phyloP scores from a whole-genome alignment of 1,139 yeast species.

The Taiozyma sp. region DNA sequence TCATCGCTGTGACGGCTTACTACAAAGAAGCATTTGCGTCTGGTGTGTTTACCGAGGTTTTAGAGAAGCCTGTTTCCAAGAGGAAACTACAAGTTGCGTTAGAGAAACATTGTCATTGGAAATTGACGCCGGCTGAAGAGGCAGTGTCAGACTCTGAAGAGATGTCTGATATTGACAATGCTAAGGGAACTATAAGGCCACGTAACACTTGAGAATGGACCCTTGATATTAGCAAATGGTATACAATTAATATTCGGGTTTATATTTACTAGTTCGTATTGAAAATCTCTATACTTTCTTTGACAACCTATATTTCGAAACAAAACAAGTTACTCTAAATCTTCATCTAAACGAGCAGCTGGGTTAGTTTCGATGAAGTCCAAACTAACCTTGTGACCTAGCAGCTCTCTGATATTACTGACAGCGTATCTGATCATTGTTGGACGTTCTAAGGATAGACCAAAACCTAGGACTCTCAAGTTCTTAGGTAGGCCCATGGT shows the following conservation, averaged over 20 bases:
- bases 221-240: not conserved
- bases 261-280: not conserved
- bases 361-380: slow-evolving; percentile 95
- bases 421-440: slow-evolving; percentile 98
- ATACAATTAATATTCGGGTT: not conserved
- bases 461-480: slow-evolving; percentile 96
- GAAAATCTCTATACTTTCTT: not conserved
- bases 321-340: slow-evolving; percentile 17
- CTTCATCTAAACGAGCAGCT: slow-evolving; percentile 93
- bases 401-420: slow-evolving; percentile 87
- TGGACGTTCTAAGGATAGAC: slow-evolving; percentile 95
- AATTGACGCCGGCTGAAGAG: slow-evolving; percentile 19
- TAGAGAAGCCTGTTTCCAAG: slow-evolving; percentile 70
- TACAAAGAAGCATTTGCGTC: slow-evolving; percentile 59
- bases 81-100: slow-evolving; percentile 34
- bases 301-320: not conserved
- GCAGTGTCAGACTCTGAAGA: slow-evolving; percentile 25
- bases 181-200: not conserved
- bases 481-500: slow-evolving; percentile 96
- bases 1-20: slow-evolving; percentile 73
- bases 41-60: slow-evolving; percentile 57
- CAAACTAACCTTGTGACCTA: slow-evolving; percentile 91
- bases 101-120: slow-evolving; percentile 23
- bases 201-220: not conserved
- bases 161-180: slow-evolving; percentile 3